phyloP scores from a whole-genome alignment of 257 asterid species.

The Solanum chilense region DNA sequence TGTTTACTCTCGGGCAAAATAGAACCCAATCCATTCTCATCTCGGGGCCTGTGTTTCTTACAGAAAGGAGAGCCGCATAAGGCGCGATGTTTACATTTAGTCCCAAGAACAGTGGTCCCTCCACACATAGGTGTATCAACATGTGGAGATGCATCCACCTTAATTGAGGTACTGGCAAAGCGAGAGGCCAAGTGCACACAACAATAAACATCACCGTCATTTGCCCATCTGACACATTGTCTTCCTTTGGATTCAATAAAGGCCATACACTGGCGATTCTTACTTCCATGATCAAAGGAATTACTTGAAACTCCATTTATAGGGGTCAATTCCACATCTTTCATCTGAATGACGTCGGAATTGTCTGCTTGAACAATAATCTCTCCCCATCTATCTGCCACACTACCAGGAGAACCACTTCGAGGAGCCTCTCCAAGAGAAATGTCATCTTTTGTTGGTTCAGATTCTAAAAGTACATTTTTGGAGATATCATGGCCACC shows the following conservation, averaged over 20 bases:
- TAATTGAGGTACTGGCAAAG: constrained; percentile 40
- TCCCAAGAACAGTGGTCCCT: constrained; percentile 95
- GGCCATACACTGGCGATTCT: constrained; percentile 72
- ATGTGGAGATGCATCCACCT: constrained; percentile 32
- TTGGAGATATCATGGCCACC: constrained; percentile 25
- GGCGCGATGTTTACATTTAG: constrained; percentile 94
- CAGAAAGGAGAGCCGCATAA: constrained; percentile 75
- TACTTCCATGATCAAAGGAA: constrained; percentile 36
- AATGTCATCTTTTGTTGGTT: constrained; percentile 24
- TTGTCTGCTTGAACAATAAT: constrained; percentile 56
- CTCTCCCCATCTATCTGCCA: constrained; percentile 54
- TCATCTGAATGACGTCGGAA: constrained; percentile 27
- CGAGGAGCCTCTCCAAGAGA: constrained; percentile 17
- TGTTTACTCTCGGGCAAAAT: constrained; percentile 30
- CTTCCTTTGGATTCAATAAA: constrained; percentile 91
- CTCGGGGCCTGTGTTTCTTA: constrained; percentile 85
- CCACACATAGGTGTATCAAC: constrained; percentile 78
- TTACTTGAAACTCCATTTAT: constrained; percentile 20
- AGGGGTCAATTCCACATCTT: constrained; percentile 44
- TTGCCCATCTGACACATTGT: constrained; percentile 91
- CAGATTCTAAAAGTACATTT: constrained; percentile 30
- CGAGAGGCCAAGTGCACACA: constrained; percentile 91
- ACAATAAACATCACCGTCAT: constrained; percentile 82
- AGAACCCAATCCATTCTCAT: constrained; percentile 25
- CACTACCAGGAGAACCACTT: constrained; percentile 27